phyloP scores from a whole-genome alignment of 1,139 yeast genomes.

The Protomyces inundatus region DNA sequence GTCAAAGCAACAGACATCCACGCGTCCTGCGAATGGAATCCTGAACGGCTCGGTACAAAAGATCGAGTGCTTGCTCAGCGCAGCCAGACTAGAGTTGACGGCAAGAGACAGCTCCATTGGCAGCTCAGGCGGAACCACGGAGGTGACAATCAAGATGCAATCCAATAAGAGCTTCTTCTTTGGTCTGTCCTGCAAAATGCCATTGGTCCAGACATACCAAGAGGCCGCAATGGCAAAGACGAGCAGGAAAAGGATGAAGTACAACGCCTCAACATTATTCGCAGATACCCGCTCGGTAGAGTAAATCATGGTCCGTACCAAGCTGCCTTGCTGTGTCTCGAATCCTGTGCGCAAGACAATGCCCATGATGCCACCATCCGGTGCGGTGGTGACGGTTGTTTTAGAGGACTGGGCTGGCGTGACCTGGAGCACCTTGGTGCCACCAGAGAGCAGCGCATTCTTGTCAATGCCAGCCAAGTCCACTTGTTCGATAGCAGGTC shows the following conservation, averaged over 20 bases:
- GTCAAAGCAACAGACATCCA: conserved; percentile 97
- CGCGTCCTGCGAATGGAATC: conserved; percentile 95
- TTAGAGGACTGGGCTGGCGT: conserved; percentile 54
- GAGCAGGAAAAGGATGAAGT: conserved; percentile 82
- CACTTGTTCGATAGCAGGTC: conserved; percentile 65
- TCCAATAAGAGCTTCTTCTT: conserved; percentile 90
- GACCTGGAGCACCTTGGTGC: conserved; percentile 93
- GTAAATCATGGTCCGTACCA: conserved; percentile 95
- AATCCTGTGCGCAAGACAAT: conserved; percentile 90
- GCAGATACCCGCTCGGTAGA: conserved; percentile 95
- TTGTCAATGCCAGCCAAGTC: conserved; percentile 81
- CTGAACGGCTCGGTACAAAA: conserved; percentile 99
- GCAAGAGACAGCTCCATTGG: conserved; percentile 99
- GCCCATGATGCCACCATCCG: conserved; percentile 91
- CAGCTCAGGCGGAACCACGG: conserved; percentile 97
- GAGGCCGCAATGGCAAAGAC: conserved; percentile 92
- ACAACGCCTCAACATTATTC: conserved; percentile 89
- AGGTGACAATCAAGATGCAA: conserved; percentile 90
- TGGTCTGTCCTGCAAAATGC: conserved; percentile 89
- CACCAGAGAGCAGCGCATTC: conserved; percentile 87
- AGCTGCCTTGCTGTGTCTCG: conserved; percentile 95
- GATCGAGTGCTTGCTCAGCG: conserved; percentile 77
- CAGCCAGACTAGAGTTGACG: conserved; percentile 83
- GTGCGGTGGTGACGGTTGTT: conserved; percentile 49
- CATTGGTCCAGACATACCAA: conserved; percentile 98